phyloP scores from a whole-genome alignment of 805 yeast genomes.

The Ascoidea tarda region DNA sequence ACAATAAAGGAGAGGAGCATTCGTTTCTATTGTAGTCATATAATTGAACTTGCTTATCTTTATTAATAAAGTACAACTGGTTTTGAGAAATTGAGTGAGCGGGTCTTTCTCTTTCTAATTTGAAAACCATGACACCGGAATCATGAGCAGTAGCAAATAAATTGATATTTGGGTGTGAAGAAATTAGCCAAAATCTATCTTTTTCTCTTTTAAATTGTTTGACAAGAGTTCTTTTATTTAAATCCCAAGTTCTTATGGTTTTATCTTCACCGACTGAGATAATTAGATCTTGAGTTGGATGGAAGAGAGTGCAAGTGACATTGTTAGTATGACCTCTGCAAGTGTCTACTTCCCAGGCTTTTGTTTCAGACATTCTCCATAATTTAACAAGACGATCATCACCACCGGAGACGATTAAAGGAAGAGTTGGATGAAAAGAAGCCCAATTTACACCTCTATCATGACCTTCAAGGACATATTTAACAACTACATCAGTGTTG shows the following conservation, averaged over 20 bases:
- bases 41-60: conserved; percentile 74
- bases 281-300: conserved; percentile 85
- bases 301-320: conserved; percentile 81
- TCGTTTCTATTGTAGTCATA: conserved; percentile 56
- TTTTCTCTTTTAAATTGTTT: conserved; percentile 88
- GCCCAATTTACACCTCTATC: conserved; percentile 99
- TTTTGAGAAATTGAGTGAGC: conserved; percentile 67
- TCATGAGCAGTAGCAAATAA: conserved; percentile 96
- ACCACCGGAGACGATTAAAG: conserved; percentile 88
- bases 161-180: conserved; percentile 81
- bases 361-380: conserved; percentile 96
- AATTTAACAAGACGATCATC: conserved; percentile 91
- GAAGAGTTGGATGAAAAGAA: conserved; percentile 91
- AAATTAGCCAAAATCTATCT: conserved; percentile 89
- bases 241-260: conserved; percentile 93
- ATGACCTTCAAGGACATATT: conserved; percentile 94
- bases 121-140: conserved; percentile 95
- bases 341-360: conserved; percentile 99
- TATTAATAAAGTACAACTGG: conserved; percentile 60
- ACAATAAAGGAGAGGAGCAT: conserved; percentile 62
- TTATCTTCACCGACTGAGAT: conserved; percentile 93
- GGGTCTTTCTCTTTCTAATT: conserved; percentile 94
- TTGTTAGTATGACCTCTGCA: conserved; percentile 96
- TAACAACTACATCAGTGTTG: conserved; percentile 84
- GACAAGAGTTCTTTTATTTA: conserved; percentile 84